phyloP scores from a whole-genome alignment of 495 filamentous ascomycete species.

The Daldinia childiae region DNA sequence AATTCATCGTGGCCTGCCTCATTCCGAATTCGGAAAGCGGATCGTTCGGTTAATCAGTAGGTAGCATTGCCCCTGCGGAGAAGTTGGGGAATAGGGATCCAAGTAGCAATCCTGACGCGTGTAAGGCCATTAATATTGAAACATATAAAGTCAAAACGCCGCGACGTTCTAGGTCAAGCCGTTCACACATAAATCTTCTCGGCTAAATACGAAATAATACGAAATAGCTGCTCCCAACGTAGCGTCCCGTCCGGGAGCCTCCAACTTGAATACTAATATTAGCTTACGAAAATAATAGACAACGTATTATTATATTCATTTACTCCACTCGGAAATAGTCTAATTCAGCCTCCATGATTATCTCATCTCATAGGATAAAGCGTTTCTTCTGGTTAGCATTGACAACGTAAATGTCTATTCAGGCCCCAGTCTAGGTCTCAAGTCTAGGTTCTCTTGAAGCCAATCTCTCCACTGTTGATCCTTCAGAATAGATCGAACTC shows the following conservation, averaged over 20 bases:
- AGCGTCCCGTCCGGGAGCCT: slow-evolving; percentile 3
- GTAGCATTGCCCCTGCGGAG: slow-evolving; percentile 25
- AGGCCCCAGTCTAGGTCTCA: too few relatives aligned
- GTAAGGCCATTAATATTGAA: slow-evolving; percentile 16
- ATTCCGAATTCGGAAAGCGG: slow-evolving; percentile 32
- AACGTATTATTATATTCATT: background rate
- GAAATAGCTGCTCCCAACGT: slow-evolving; percentile 7
- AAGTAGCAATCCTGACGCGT: background rate
- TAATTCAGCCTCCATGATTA: slow-evolving; percentile 2
- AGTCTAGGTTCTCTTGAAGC: slow-evolving; percentile 16
- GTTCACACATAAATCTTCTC: background rate
- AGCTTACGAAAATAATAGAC: background rate
- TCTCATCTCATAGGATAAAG: background rate
- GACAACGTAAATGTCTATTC: background rate
- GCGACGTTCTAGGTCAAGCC: slow-evolving; percentile 10
- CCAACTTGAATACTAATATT: slow-evolving; percentile 5
- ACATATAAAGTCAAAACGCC: slow-evolving; percentile 8
- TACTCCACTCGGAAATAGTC: background rate
- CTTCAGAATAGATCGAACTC: slow-evolving; percentile 42
- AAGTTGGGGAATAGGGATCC: slow-evolving; percentile 20
- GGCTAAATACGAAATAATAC: slow-evolving; percentile 27
- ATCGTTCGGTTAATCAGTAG: slow-evolving; percentile 30
- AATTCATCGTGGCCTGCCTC: slow-evolving; percentile 16
- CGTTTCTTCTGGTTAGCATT: background rate
- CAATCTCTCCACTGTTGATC: slow-evolving; percentile 40